Percentiles rank a stretch among this genome's conserved stretches.
These are phyloP conservation scores for Yarrowia sp. DNA, from an alignment of 805 yeast genomes.

Conservation along the genomic window DNA sequence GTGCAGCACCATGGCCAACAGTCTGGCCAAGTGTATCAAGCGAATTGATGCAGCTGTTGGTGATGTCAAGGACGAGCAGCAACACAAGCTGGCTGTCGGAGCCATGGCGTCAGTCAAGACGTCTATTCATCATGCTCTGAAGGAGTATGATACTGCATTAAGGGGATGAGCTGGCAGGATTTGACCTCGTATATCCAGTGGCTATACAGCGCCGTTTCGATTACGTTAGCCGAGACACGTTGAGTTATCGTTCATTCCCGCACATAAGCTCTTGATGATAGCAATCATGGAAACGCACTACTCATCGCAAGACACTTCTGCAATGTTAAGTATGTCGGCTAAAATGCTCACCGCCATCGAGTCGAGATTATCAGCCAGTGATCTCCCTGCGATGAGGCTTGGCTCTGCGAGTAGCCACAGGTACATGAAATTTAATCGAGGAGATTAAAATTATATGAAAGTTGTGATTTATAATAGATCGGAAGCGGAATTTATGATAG, in stretches of 20 bases:
- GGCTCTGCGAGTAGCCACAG: not conserved
- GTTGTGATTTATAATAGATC: too few species aligned
- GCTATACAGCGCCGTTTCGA: too few species aligned
- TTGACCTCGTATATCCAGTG: too few species aligned
- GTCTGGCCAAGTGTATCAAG: conserved; percentile 48
- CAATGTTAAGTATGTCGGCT: too few species aligned
- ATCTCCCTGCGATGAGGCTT: not conserved
- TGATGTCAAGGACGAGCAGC: conserved; percentile 29
- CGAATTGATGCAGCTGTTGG: conserved; percentile 42
- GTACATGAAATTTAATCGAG: not conserved
- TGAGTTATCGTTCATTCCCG: too few species aligned
- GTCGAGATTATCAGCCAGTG: not conserved
- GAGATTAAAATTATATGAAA: not conserved
- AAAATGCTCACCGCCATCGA: not conserved
- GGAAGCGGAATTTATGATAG: too few species aligned
- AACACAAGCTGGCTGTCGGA: conserved; percentile 26
- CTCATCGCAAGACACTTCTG: too few species aligned
- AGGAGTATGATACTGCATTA: conserved; percentile 38
- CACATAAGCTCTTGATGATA: not conserved
- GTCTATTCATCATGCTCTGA: conserved; percentile 48
- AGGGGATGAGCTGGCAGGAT: too few species aligned
- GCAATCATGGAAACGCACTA: not conserved
- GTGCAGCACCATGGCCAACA: conserved; percentile 45
- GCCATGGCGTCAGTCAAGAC: conserved; percentile 45
- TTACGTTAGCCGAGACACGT: too few species aligned